A percentile compares a stretch with the other conserved stretches of the same genome.
These are phyloP conservation scores for Parmelia sp. DNA, from an alignment of 495 filamentous ascomycete genomes.

Conservation along the genomic window DNA sequence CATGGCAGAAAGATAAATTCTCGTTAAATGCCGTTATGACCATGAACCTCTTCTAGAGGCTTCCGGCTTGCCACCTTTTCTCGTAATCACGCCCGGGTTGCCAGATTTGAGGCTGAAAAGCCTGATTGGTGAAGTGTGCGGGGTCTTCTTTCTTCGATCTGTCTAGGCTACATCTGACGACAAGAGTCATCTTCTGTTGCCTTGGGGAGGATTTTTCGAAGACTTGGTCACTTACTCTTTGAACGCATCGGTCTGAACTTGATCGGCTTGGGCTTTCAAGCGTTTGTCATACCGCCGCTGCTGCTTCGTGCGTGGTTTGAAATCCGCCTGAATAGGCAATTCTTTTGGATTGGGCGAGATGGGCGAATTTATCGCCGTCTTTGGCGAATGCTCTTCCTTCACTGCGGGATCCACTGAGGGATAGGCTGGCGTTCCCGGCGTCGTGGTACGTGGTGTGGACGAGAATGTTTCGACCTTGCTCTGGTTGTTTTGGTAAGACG, in stretches of 20 bases:
- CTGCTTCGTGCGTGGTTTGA: slow-evolving; percentile 7
- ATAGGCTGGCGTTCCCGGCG: slow-evolving; percentile 9
- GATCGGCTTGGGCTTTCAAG: not conserved
- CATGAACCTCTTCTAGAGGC: slow-evolving; percentile 7
- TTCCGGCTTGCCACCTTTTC: not conserved
- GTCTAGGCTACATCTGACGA: slow-evolving; percentile 55
- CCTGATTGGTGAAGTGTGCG: slow-evolving; percentile 75
- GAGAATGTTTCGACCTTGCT: not conserved
- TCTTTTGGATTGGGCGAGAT: slow-evolving; percentile 29
- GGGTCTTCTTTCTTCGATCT: slow-evolving; percentile 52
- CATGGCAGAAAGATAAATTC: not conserved
- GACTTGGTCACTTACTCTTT: slow-evolving; percentile 12
- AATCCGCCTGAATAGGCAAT: slow-evolving; percentile 24
- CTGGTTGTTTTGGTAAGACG: not conserved
- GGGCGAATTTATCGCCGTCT: slow-evolving; percentile 13
- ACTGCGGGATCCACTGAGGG: not conserved
- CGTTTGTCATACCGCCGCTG: slow-evolving; percentile 4
- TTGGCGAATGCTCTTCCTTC: slow-evolving; percentile 2
- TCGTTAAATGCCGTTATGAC: not conserved
- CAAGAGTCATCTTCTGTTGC: slow-evolving; percentile 43
- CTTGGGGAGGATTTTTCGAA: slow-evolving; percentile 18
- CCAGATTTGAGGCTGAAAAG: slow-evolving; percentile 69
- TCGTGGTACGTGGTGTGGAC: slow-evolving; percentile 6
- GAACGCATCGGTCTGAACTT: not conserved
- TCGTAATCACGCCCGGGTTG: slow-evolving; percentile 27